Base-by-base conservation (phyloP, 2,329 filamentous ascomycete genomes). In the Penicillium polonicum region DNA sequence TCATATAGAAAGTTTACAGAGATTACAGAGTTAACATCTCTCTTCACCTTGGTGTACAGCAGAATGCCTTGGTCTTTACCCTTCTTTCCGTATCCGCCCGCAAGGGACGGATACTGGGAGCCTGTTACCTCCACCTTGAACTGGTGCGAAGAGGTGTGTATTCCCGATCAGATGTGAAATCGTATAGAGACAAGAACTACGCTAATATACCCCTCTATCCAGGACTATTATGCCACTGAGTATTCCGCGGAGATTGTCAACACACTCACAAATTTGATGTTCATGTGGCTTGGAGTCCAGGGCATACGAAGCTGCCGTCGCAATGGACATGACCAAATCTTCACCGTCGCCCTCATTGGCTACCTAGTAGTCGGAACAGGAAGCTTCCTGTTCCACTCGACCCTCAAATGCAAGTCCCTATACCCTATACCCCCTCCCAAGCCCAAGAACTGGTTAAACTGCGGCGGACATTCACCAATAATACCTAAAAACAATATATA, bases 181-280 rank as follows among this genome's bases (percentile, higher is more conserved):
- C 21, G 8, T 21, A 41, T 27, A 49, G 6, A 13, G 6, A 31
- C 13, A 33, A 21, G 27, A 53, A 29, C 8, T 2, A 35, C 19
- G 29, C 53, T 53, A 39, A 56, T 19, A 53, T 29, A 48, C 23
- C 35, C 19, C 65, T 78, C 6, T 45, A 2, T 7, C 4, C 51
- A 92, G 84, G 89, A 91, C 63, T 89, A 89, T 75, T 88, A 88
- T 78, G 85, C 88, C 38, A 92, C 88, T 4, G 80, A 83, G 43
- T 92, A 92, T 70, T 83, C 86, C 45, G 90, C 90, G 36, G 90
- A 92, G 71, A 85, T 92, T 45, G 84, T 91, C 70, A 93, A 90
- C 75, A 90, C 90, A 4, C 68, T 92, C 33, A 96, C 91, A 35
- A 96, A 96, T 72, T 72, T 89, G 3, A 78, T 94, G 25, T 96